A percentile compares a stretch with the other conserved stretches of the same genome.
Conservation (phyloP, 352 stramenopile species). For the Globisporangium iwayamae region DNA sequence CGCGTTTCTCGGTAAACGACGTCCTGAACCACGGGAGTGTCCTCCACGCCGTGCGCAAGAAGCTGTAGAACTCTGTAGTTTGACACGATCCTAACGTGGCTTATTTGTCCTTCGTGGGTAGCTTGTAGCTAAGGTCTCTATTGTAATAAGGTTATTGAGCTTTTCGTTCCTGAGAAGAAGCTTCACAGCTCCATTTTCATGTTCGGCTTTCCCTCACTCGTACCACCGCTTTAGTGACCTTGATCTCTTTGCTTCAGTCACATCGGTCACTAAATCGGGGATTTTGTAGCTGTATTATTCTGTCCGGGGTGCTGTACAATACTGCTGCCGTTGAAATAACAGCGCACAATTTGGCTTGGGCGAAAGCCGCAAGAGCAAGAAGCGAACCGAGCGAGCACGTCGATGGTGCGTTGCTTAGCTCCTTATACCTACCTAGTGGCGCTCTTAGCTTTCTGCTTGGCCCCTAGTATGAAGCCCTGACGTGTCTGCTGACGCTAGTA, state of each 20-base stretch:
- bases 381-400: not conserved
- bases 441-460: not conserved
- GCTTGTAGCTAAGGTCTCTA: not conserved
- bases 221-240: not conserved
- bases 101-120: not conserved
- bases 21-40: conserved; percentile 36
- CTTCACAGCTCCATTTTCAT: no score
- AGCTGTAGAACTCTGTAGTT: not conserved
- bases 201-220: no score
- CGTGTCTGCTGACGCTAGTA: not conserved
- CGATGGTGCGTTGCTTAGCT: not conserved
- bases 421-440: not conserved
- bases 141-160: conserved; percentile 8
- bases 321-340: not conserved
- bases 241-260: not conserved
- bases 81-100: not conserved
- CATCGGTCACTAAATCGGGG: not conserved
- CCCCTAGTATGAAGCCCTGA: not conserved
- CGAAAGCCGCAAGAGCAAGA: not conserved
- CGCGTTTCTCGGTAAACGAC: conserved; percentile 47
- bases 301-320: not conserved
- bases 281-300: not conserved
- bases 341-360: not conserved
- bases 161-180: not conserved
- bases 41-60: not conserved